Conservation (phyloP, 108 stramenopile genomes). For the Fragilaria crotonensis region DNA sequence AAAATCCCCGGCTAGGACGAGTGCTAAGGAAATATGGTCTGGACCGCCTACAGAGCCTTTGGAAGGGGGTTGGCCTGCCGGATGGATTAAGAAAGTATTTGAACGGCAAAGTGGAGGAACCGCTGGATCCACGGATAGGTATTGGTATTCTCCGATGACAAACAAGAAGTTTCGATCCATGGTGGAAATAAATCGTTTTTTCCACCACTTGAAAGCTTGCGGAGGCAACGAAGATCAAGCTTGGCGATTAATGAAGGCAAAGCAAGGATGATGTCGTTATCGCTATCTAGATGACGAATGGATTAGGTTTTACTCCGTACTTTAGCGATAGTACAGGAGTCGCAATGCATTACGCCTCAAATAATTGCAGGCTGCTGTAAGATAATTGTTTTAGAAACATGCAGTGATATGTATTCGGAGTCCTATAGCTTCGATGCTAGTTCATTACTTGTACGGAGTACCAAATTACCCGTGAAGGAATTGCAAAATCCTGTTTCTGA, state of each 20-base stretch:
- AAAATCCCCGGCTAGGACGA: neutral
- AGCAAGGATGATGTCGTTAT: too few species aligned
- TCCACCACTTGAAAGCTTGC: neutral
- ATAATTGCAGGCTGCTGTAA: too few species aligned
- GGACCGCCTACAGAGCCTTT: neutral
- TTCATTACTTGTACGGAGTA: too few species aligned
- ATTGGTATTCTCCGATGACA: slow-evolving; percentile 41
- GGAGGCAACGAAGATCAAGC: slow-evolving; percentile 6
- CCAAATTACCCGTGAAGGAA: too few species aligned
- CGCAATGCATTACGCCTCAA: too few species aligned
- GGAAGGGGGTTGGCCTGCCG: slow-evolving; percentile 26
- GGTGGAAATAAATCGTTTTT: slow-evolving; percentile 19
- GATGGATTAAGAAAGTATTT: slow-evolving; percentile 35
- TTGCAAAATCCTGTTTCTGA: too few species aligned
- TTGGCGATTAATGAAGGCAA: neutral
- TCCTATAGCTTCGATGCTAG: too few species aligned
- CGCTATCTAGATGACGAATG: too few species aligned
- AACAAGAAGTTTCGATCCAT: slow-evolving; percentile 30
- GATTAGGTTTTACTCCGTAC: too few species aligned
- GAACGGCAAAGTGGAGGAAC: slow-evolving; percentile 30
- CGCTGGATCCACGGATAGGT: slow-evolving; percentile 31
- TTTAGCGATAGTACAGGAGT: too few species aligned
- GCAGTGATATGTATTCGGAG: too few species aligned
- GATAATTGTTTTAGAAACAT: too few species aligned
- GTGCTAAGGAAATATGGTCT: neutral